phyloP scores from a whole-genome alignment of 2,329 filamentous ascomycete species.

The Aureobasidium sp. region DNA sequence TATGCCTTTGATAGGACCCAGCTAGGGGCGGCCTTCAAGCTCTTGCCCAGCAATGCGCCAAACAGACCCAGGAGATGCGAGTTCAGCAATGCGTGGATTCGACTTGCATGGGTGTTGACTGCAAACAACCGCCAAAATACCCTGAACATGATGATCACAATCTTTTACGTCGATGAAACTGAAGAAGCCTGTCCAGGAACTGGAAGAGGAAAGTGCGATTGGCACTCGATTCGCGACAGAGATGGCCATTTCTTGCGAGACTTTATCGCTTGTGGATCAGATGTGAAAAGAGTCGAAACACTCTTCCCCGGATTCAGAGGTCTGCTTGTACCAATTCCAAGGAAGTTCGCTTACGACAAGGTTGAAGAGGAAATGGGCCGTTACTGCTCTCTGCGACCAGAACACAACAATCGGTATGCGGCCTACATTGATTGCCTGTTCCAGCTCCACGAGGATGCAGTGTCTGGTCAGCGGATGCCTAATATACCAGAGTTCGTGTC shows the following conservation, averaged over 20 bases:
- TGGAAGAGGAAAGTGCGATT: constrained; percentile 49
- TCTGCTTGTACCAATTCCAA: constrained; percentile 46
- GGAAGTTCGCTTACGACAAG: constrained; percentile 31
- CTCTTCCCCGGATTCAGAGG: constrained; percentile 65
- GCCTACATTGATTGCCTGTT: constrained; percentile 50
- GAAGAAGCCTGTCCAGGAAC: constrained; percentile 51
- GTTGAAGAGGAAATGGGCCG: constrained; percentile 29
- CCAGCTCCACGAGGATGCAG: constrained; percentile 39
- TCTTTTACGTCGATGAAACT: constrained; percentile 53
- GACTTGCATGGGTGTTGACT: constrained; percentile 74
- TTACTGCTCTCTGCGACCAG: constrained; percentile 59
- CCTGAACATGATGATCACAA: constrained; percentile 58
- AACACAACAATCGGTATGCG: constrained; percentile 47
- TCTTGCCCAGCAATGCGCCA: constrained; percentile 42
- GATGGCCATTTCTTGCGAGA: constrained; percentile 56
- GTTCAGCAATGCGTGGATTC: constrained; percentile 74
- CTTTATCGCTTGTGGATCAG: constrained; percentile 68
- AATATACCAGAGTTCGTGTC: constrained; percentile 55
- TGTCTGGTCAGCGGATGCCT: constrained; percentile 29
- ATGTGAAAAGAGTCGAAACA: constrained; percentile 61
- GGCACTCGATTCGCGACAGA: constrained; percentile 68
- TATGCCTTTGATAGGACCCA: constrained; percentile 59
- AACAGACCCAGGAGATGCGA: constrained; percentile 54
- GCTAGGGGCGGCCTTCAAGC: constrained; percentile 59
- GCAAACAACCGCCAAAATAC: constrained; percentile 59